Percentiles rank a stretch among this genome's conserved stretches.
These are phyloP conservation scores for Salix arbutifolia DNA, from an alignment of 345 rosid species.

Conservation along the genomic window DNA sequence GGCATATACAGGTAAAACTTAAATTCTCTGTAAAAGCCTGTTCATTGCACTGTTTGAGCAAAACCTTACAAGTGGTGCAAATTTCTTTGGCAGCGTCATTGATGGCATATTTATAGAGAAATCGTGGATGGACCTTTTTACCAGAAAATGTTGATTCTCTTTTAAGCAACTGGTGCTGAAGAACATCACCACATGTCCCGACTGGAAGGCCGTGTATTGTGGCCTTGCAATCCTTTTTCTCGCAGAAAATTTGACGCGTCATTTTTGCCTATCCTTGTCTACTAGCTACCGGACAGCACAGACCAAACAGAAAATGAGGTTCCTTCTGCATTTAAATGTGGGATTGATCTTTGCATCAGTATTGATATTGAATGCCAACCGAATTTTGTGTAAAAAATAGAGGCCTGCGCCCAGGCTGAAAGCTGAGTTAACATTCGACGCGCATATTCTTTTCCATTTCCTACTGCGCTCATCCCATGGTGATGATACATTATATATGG, in stretches of 20 bases:
- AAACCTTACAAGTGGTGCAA: not conserved
- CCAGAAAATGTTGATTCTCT: not conserved
- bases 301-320: not conserved
- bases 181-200: not conserved
- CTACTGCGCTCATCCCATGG: not conserved
- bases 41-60: not conserved
- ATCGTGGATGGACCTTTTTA: not conserved
- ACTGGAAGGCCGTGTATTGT: not conserved
- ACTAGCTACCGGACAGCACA: conserved; percentile 1
- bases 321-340: conserved; percentile 1
- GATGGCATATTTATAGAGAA: not conserved
- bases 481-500: no score
- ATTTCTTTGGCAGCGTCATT: not conserved
- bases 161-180: not conserved
- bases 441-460: not conserved
- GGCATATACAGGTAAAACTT: not conserved
- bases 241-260: not conserved
- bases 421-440: not conserved
- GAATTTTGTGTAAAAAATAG: not conserved
- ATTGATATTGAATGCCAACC: not conserved
- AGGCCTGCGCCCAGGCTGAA: not conserved
- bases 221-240: not conserved
- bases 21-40: not conserved
- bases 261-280: not conserved
- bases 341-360: not conserved